Evolutionary conservation across 306 rosid species (phyloP).

Genomic region (Pterocarpus santalinus): DNA sequence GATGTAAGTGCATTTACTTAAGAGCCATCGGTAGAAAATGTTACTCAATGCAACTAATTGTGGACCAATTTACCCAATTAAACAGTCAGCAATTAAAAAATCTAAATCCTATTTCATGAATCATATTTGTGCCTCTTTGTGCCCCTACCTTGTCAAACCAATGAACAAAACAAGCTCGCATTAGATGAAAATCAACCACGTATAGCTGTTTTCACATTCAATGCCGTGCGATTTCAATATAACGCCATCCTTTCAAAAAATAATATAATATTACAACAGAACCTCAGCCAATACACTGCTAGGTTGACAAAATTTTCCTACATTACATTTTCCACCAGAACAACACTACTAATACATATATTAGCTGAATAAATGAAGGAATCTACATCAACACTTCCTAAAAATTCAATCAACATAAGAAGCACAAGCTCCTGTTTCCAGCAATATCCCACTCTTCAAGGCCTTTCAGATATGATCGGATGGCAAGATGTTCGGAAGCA

Average conservation of each 20-base stretch:
- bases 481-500: slow-evolving; percentile 92
- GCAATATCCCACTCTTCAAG: slow-evolving; percentile 69
- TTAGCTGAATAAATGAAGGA: slow-evolving; percentile 35
- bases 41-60: neutral
- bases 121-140: neutral
- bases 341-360: neutral
- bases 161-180: neutral
- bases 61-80: neutral
- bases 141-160: slow-evolving; percentile 1
- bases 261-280: slow-evolving; percentile 55
- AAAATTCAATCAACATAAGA: slow-evolving; percentile 59
- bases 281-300: slow-evolving; percentile 26
- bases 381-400: slow-evolving; percentile 44
- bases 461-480: slow-evolving; percentile 81
- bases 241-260: slow-evolving; percentile 40
- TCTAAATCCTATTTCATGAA: slow-evolving; percentile 11
- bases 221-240: neutral
- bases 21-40: neutral
- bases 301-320: slow-evolving; percentile 47
- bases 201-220: neutral
- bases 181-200: neutral
- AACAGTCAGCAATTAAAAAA: neutral
- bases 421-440: slow-evolving; percentile 63
- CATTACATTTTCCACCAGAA: slow-evolving; percentile 43
- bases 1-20: too few species aligned